Evolutionary conservation across 2,329 filamentous ascomycete genomes (phyloP).

Genomic region (Leptographium lundbergii): DNA sequence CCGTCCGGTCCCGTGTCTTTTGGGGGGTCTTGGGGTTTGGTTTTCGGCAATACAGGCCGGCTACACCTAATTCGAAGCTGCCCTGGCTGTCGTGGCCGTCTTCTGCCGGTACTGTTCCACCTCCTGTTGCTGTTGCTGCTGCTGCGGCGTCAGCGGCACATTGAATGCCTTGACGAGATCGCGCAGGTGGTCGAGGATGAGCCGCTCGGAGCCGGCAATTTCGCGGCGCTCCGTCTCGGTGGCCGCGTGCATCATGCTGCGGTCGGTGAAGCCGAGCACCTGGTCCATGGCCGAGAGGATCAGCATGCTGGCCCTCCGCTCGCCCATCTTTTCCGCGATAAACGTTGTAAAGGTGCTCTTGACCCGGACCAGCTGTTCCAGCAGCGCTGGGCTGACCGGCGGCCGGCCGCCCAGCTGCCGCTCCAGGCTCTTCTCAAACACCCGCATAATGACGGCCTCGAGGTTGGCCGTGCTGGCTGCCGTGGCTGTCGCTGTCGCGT

Average conservation of each 20-base stretch:
- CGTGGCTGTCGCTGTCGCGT: slow-evolving; percentile 12
- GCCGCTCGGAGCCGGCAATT: slow-evolving; percentile 19
- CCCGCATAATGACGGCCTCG: slow-evolving; percentile 33
- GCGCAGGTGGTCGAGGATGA: slow-evolving; percentile 17
- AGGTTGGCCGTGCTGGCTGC: slow-evolving; percentile 20
- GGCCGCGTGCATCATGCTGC: slow-evolving; percentile 21
- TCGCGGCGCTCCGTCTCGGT: slow-evolving; percentile 16
- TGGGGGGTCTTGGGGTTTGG: no score
- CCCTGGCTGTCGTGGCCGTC: not conserved
- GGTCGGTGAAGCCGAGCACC: slow-evolving; percentile 32
- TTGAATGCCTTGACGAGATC: slow-evolving; percentile 12
- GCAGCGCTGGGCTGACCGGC: slow-evolving; percentile 24
- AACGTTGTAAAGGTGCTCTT: slow-evolving; percentile 32
- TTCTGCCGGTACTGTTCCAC: not conserved
- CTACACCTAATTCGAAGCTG: not conserved
- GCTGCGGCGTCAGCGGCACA: no score
- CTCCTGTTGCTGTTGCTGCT: slow-evolving; percentile 8
- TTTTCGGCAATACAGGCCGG: not conserved
- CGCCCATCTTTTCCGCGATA: slow-evolving; percentile 26
- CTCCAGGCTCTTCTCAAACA: slow-evolving; percentile 19
- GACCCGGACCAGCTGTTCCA: slow-evolving; percentile 29
- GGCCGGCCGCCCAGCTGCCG: not conserved
- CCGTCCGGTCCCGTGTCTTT: not conserved
- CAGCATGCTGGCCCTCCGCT: slow-evolving; percentile 30
- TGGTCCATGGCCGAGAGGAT: slow-evolving; percentile 38